Evolutionary conservation across 1,284 basidiomycete genomes (phyloP).

Genomic region (Pseudozyma pruni): DNA sequence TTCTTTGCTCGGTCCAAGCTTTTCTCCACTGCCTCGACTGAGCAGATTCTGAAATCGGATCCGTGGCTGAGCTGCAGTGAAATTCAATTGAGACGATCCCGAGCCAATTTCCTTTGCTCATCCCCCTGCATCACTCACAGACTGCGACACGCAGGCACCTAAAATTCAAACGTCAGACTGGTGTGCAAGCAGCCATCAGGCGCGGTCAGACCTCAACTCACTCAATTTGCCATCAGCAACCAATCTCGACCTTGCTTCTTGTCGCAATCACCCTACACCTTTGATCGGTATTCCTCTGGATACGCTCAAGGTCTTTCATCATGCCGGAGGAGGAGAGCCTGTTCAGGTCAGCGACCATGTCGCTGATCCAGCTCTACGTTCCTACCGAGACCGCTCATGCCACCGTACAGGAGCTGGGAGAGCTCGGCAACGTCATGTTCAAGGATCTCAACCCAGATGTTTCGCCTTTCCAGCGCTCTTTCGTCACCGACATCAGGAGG

Average conservation of each 20-base stretch:
- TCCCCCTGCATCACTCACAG: constrained; percentile 10
- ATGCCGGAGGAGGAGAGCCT: constrained; percentile 61
- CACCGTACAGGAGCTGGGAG: constrained; percentile 91
- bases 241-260: neutral
- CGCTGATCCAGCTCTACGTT: constrained; percentile 96
- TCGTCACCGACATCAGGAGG: constrained; percentile 92
- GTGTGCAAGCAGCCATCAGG: neutral
- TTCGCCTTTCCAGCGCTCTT: constrained; percentile 98
- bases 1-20: no score
- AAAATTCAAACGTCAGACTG: neutral
- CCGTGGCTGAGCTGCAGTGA: constrained; percentile 11
- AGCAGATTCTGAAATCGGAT: constrained; percentile 22
- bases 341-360: constrained; percentile 75
- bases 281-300: neutral
- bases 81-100: no score
- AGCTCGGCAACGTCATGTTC: constrained; percentile 95
- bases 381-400: constrained; percentile 97
- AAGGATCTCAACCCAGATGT: constrained; percentile 96
- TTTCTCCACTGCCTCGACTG: no score
- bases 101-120: neutral
- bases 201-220: constrained; percentile 13
- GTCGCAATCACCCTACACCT: neutral
- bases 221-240: neutral
- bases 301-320: neutral
- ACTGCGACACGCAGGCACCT: constrained; percentile 1